Percentiles rank a stretch among this genome's conserved stretches.
Evolutionary conservation across 371 early-diverging fungal species (phyloP).

Genomic region (Lichtheimia corymbifera): DNA sequence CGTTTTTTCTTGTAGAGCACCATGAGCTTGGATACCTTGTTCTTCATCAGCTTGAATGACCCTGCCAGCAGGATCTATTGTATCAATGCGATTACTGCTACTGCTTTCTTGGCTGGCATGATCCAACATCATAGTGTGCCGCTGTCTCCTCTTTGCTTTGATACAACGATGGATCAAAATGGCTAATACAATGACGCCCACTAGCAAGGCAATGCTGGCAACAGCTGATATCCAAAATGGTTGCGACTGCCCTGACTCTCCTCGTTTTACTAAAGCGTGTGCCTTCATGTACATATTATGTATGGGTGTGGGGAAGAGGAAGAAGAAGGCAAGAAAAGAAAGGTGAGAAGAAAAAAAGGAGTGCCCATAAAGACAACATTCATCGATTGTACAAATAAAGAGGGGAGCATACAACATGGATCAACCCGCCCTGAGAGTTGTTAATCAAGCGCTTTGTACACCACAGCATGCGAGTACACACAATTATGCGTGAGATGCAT

Average conservation of each 20-base stretch:
- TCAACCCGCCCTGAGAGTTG: no score
- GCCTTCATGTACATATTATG: no score
- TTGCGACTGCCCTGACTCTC: constrained; percentile 11
- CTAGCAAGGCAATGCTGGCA: neutral
- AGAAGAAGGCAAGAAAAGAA: constrained; percentile 4
- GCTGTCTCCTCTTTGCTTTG: neutral
- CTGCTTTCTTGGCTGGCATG: neutral
- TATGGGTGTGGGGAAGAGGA: neutral
- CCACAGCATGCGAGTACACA: no score
- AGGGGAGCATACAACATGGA: neutral
- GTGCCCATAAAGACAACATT: neutral
- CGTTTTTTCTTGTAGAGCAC: no score
- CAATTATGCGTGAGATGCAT: no score
- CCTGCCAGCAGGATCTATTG: no score
- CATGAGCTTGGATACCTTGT: no score
- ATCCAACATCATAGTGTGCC: neutral
- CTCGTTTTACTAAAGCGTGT: neutral
- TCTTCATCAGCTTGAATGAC: no score
- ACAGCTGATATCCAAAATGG: constrained; percentile 18
- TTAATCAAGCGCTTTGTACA: no score
- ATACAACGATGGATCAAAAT: constrained; percentile 1
- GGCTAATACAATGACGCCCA: neutral
- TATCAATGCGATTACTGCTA: no score
- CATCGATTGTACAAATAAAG: neutral
- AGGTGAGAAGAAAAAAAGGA: neutral